Conservation (phyloP, 345 rosid genomes). For the Hirschfeldia incana region DNA sequence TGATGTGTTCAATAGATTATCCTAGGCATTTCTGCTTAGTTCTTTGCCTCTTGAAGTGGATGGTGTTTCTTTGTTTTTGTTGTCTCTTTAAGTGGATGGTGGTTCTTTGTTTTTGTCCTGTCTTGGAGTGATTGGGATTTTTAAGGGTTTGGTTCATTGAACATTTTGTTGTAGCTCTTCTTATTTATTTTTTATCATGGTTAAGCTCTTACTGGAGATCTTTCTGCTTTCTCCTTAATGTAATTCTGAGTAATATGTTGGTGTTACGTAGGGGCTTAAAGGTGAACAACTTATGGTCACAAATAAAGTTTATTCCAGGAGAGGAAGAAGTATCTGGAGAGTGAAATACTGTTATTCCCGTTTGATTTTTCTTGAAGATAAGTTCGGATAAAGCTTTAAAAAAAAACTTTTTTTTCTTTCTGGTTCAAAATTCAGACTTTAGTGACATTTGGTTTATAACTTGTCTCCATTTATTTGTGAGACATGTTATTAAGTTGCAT, state of each 20-base stretch:
- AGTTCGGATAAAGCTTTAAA: too few species aligned
- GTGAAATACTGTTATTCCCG: neutral
- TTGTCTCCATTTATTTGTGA: neutral
- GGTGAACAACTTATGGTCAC: neutral
- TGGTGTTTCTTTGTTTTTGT: neutral
- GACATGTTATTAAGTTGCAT: slow-evolving; percentile 22
- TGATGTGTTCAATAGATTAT: neutral
- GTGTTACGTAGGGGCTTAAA: slow-evolving; percentile 26
- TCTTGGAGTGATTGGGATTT: neutral
- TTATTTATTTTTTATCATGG: neutral
- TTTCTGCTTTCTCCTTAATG: neutral
- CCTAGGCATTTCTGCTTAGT: neutral
- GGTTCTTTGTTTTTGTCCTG: neutral
- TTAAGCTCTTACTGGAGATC: too few species aligned
- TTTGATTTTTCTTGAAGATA: neutral
- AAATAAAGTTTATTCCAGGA: slow-evolving; percentile 31
- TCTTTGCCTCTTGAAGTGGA: slow-evolving; percentile 3
- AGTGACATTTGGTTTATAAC: neutral
- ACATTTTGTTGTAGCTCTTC: neutral
- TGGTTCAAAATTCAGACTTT: slow-evolving; percentile 5
- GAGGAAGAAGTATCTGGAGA: slow-evolving; percentile 23
- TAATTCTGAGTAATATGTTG: slow-evolving; percentile 12
- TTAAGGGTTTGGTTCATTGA: neutral
- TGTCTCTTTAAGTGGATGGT: too few species aligned
- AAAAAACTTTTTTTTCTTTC: too few species aligned